Evolutionary conservation across 148 eudicot species (phyloP).

Genomic region (Salicornia ramosissima): DNA sequence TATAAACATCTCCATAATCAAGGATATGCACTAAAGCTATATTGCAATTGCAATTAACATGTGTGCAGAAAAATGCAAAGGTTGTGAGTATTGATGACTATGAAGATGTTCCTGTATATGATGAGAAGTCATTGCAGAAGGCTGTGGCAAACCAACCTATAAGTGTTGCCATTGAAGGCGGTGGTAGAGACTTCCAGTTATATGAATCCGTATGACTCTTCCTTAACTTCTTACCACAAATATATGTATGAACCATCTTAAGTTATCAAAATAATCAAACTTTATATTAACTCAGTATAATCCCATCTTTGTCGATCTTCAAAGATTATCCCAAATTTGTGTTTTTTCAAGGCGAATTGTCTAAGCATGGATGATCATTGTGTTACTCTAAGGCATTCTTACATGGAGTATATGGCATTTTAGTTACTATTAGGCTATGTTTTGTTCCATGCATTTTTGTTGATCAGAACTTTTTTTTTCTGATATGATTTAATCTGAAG

Average conservation of each 20-base stretch:
- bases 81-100: constrained; percentile 65
- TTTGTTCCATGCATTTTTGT: too few relatives aligned
- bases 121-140: constrained; percentile 55
- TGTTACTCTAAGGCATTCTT: too few relatives aligned
- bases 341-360: too few relatives aligned
- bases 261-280: background rate
- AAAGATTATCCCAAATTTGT: too few relatives aligned
- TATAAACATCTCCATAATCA: too few relatives aligned
- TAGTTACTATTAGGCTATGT: too few relatives aligned
- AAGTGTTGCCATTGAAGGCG: constrained; percentile 68
- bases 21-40: background rate
- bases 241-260: background rate
- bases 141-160: constrained; percentile 71
- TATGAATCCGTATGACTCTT: constrained; percentile 46
- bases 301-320: too few relatives aligned
- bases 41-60: background rate
- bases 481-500: too few relatives aligned
- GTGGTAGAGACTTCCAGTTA: constrained; percentile 66
- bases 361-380: too few relatives aligned
- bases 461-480: too few relatives aligned
- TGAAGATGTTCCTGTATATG: constrained; percentile 62
- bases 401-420: too few relatives aligned
- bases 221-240: background rate
- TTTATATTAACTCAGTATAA: too few relatives aligned
- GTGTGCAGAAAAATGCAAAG: constrained; percentile 65